Conservation (phyloP, 75 land plant genomes). For the Chamaecyparis obtusa region DNA sequence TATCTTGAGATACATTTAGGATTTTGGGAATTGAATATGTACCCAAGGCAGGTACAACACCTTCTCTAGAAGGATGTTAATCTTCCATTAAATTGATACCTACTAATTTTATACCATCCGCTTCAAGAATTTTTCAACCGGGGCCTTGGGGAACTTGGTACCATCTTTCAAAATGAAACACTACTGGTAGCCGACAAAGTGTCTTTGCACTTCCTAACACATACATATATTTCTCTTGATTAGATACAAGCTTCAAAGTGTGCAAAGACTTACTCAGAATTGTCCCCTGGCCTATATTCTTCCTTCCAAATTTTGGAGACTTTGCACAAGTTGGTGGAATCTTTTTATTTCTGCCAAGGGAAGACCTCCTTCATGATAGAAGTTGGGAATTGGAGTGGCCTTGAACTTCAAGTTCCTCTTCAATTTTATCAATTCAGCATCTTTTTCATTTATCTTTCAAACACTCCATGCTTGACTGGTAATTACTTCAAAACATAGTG, state of each 20-base stretch:
- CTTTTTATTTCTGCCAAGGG: conserved; percentile 23
- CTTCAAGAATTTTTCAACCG: not conserved
- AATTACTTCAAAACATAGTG: too few relatives aligned
- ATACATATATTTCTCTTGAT: not conserved
- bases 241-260: not conserved
- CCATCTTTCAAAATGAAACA: not conserved
- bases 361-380: conserved; percentile 25
- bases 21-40: too few relatives aligned
- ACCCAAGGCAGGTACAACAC: too few relatives aligned
- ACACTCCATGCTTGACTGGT: too few relatives aligned
- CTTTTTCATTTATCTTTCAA: too few relatives aligned
- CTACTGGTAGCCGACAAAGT: not conserved
- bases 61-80: too few relatives aligned
- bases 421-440: conserved; percentile 21
- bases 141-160: not conserved
- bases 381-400: conserved; percentile 29
- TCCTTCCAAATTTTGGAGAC: conserved; percentile 28
- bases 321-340: conserved; percentile 34
- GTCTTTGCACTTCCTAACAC: not conserved
- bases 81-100: not conserved
- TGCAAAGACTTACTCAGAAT: not conserved
- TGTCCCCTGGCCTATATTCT: not conserved
- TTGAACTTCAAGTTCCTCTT: conserved; percentile 28
- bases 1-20: too few relatives aligned
- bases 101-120: not conserved